Evolutionary conservation across 2,329 filamentous ascomycete genomes (phyloP).

Genomic region (Fusarium sp.): DNA sequence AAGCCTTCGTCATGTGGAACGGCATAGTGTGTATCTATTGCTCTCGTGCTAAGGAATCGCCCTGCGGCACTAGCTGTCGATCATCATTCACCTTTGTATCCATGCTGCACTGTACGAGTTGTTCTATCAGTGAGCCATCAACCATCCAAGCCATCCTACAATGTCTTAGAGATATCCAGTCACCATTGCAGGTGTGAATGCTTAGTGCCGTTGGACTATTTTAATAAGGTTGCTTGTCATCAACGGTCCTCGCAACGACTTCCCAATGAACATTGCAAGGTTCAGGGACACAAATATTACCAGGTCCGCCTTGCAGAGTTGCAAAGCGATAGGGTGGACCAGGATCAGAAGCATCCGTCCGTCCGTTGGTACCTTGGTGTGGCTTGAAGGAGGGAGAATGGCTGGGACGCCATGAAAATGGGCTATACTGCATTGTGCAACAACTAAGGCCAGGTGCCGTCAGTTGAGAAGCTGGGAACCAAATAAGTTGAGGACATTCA

Average conservation of each 20-base stretch:
- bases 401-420: neutral
- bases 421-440: constrained; percentile 13
- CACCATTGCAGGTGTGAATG: constrained; percentile 7
- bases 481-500: neutral
- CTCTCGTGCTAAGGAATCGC: neutral
- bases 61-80: constrained; percentile 31
- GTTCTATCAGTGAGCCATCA: constrained; percentile 1
- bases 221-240: neutral
- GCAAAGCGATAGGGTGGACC: neutral
- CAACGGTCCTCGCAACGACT: constrained; percentile 30
- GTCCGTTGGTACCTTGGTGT: constrained; percentile 16
- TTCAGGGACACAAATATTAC: neutral
- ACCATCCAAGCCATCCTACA: neutral
- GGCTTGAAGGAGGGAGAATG: constrained; percentile 27
- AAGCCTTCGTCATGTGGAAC: constrained; percentile 1
- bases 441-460: constrained; percentile 19
- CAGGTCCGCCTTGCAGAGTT: constrained; percentile 8
- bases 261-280: constrained; percentile 22
- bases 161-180: constrained; percentile 1
- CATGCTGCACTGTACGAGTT: neutral
- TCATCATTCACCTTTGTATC: constrained; percentile 18
- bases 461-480: neutral
- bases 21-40: neutral
- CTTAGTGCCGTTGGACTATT: constrained; percentile 1
- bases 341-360: constrained; percentile 10